These are phyloP conservation scores for Cutaneotrichosporon mucoides DNA, from an alignment of 1,284 basidiomycete genomes.

Conservation along the genomic window DNA sequence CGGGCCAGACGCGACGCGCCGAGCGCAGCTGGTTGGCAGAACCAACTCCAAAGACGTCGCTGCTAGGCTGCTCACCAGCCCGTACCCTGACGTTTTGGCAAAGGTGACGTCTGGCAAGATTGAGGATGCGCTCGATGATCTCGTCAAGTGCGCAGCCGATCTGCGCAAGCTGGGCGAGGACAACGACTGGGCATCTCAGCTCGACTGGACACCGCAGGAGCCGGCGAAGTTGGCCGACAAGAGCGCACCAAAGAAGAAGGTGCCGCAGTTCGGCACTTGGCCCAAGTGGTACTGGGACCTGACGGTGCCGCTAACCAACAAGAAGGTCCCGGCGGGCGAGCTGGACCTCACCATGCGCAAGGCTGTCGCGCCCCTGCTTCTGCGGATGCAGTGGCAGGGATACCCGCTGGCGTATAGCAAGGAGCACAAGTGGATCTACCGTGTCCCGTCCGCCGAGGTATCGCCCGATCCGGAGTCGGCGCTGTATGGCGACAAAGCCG, in stretches of 20 bases:
- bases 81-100: slow-evolving; percentile 23
- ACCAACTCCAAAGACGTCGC: slow-evolving; percentile 19
- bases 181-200: slow-evolving; percentile 12
- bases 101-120: slow-evolving; percentile 7
- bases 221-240: neutral
- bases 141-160: slow-evolving; percentile 22
- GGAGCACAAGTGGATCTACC: slow-evolving; percentile 88
- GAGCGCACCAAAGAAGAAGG: neutral
- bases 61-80: slow-evolving; percentile 25
- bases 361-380: slow-evolving; percentile 75
- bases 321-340: slow-evolving; percentile 44
- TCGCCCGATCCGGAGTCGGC: slow-evolving; percentile 61
- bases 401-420: slow-evolving; percentile 82
- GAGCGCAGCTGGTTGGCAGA: slow-evolving; percentile 10
- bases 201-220: slow-evolving; percentile 10
- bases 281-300: slow-evolving; percentile 99
- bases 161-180: slow-evolving; percentile 2
- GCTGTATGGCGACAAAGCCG: slow-evolving; percentile 41
- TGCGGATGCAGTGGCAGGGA: slow-evolving; percentile 82
- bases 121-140: slow-evolving; percentile 8
- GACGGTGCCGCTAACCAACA: slow-evolving; percentile 42
- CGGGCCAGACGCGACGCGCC: neutral
- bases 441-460: slow-evolving; percentile 55
- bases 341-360: slow-evolving; percentile 85
- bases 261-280: slow-evolving; percentile 48